Evolutionary conservation across 2,329 filamentous ascomycete species (phyloP).

Genomic region (Fusarium redolens): DNA sequence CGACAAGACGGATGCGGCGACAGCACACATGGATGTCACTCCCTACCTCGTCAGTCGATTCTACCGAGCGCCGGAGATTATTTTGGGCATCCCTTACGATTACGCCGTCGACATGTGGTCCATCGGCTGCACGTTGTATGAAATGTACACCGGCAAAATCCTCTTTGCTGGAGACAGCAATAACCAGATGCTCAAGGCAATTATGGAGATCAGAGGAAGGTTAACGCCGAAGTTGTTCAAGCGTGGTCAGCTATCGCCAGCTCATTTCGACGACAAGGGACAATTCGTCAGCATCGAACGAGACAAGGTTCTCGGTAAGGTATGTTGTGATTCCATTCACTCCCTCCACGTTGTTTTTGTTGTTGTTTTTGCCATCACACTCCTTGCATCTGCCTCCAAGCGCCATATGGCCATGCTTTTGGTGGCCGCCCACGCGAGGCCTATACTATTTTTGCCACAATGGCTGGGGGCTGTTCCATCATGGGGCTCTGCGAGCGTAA

Average conservation of each 20-base stretch:
- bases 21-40: conserved; percentile 83
- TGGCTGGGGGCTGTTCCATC: conserved; percentile 30
- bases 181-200: conserved; percentile 96
- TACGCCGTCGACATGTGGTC: conserved; percentile 98
- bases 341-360: conserved; percentile 32
- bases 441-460: conserved; percentile 41
- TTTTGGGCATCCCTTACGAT: conserved; percentile 95
- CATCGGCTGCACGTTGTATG: conserved; percentile 95
- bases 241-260: conserved; percentile 77
- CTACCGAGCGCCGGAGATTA: conserved; percentile 96
- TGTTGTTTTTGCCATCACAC: conserved; percentile 24
- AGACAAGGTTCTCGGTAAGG: conserved; percentile 88
- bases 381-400: conserved; percentile 33
- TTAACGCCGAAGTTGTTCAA: conserved; percentile 90
- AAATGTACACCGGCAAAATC: conserved; percentile 97
- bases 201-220: conserved; percentile 96
- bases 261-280: conserved; percentile 86
- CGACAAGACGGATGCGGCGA: conserved; percentile 80
- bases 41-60: conserved; percentile 97
- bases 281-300: conserved; percentile 88
- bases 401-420: conserved; percentile 20
- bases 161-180: conserved; percentile 95
- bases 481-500: conserved; percentile 40
- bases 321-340: conserved; percentile 55
- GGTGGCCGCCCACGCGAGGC: conserved; percentile 21